Evolutionary conservation across 2,329 filamentous ascomycete species (phyloP).

Genomic region (Alternaria ethzedia): DNA sequence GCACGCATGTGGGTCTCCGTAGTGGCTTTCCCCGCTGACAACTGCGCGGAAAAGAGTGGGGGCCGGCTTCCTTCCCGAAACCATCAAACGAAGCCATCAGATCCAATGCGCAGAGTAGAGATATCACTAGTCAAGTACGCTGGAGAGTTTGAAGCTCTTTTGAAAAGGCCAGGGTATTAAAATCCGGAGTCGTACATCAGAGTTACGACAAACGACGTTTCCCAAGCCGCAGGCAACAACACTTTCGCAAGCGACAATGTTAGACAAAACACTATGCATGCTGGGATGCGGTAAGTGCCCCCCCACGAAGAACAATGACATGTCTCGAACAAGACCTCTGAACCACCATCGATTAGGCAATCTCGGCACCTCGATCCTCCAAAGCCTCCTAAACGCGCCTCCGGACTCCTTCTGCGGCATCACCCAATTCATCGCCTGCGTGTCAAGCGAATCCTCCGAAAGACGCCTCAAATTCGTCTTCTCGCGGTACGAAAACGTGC

Average conservation of each 20-base stretch:
- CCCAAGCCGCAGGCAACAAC: background rate
- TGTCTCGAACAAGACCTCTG: background rate
- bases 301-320: background rate
- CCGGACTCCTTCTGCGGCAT: background rate
- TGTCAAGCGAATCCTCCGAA: background rate
- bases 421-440: constrained; percentile 1
- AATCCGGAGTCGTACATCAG: too few relatives aligned
- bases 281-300: constrained; percentile 35
- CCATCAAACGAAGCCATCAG: background rate
- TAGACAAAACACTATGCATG: constrained; percentile 28
- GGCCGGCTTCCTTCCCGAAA: constrained; percentile 7
- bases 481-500: background rate
- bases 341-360: background rate
- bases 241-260: constrained; percentile 5
- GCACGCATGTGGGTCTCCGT: constrained; percentile 4
- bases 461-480: background rate
- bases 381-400: background rate
- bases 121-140: too few relatives aligned
- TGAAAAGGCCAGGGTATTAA: too few relatives aligned
- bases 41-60: background rate
- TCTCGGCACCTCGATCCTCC: background rate
- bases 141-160: too few relatives aligned
- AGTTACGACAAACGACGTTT: background rate
- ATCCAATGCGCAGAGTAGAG: background rate
- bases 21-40: constrained; percentile 2